Evolutionary conservation across 768 basidiomycete genomes (phyloP).

Genomic region (Lactifluus pinguis): DNA sequence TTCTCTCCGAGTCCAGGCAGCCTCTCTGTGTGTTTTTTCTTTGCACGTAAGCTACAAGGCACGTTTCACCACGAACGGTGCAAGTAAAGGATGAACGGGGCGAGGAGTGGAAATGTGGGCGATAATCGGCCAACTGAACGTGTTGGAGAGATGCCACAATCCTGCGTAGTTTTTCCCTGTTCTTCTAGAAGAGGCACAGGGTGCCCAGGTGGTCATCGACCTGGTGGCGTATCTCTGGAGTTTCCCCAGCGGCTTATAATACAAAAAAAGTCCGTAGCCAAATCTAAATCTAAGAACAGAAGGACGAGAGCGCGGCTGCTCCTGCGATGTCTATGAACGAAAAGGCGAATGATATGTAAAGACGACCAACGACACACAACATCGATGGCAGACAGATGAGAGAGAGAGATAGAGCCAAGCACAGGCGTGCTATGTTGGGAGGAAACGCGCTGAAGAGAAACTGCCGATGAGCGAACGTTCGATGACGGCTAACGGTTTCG

Average conservation of each 20-base stretch:
- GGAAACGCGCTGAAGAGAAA: slow-evolving; percentile 1
- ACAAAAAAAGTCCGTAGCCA: background rate
- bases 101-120: no score
- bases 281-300: background rate
- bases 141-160: no score
- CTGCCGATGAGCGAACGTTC: background rate
- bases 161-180: no score
- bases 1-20: no score
- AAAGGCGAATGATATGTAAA: background rate
- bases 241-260: background rate
- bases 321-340: background rate
- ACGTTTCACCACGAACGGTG: no score
- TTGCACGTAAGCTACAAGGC: no score
- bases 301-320: background rate
- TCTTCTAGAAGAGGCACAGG: no score
- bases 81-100: no score
- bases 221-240: no score
- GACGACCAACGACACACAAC: background rate
- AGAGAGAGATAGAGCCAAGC: background rate
- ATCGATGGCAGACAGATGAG: background rate
- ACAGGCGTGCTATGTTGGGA: background rate
- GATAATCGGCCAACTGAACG: no score
- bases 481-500: background rate
- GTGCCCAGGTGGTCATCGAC: no score
- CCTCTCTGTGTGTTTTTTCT: no score